Base-by-base conservation (phyloP, 441 rosid species). In the Hura crepitans region DNA sequence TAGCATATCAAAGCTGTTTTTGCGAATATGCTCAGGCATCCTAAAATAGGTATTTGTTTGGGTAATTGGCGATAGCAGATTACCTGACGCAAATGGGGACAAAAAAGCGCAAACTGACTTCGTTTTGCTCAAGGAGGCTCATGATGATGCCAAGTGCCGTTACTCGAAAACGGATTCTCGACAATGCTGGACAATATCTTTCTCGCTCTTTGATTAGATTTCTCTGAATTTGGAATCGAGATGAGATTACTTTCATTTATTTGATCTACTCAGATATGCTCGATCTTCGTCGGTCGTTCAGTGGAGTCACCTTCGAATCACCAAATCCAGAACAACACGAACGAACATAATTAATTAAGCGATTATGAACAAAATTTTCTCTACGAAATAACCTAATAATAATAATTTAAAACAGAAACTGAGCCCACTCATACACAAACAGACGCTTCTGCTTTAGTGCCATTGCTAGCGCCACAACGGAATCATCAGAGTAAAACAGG, bases 331-430 rank as follows among this genome's bases (percentile, higher is more conserved):
- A 33, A 66, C 18, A 33, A 66, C 18, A 50, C 59, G 12, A 50
- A 20, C 18, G 53, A 51, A 55, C 18, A 57, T 23, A 8, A 57
- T 35, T 45, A 53, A 37, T 28, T 45, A 43, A 55, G 39, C 60
- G 6, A 37, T 47, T 20, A 15, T 27, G n/a, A 69, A 57, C 56
- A 57, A 25, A 3, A 56, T 10, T 42, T 45, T n/a, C 37, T 23
- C 3, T 57, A 57, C 72, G 58, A 35, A 35, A 12, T 18, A 25
- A 30, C 56, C 64, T 68, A 56, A 55, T 35, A 35, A n/a, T n/a
- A 59, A 9, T n/a, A n/a, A n/a, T 6, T 22, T 58, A 14, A 27
- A 58, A 31, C 17, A 1, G 10, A 31, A 15, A 15, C 61, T 12
- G 37, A 1, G 37, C 61, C 18, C 27, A 20, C 65, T n/a, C 46